Evolutionary conservation across 2,329 filamentous ascomycete species (phyloP).

Genomic region (Penicillium paneum): DNA sequence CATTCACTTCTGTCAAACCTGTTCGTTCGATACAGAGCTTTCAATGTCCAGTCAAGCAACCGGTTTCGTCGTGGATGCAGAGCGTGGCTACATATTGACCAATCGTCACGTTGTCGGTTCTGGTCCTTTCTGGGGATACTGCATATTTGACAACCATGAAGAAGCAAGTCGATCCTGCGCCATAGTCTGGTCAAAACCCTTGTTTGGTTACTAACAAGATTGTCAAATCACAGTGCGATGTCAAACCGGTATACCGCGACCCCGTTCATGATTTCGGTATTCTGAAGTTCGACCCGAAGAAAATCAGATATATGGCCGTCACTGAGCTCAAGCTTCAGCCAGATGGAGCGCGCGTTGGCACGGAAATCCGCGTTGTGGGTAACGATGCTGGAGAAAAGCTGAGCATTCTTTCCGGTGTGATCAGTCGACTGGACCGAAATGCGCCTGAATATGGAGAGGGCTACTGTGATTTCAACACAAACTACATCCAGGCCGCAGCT

Average conservation of each 20-base stretch:
- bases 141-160: conserved; percentile 98
- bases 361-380: conserved; percentile 94
- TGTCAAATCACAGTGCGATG: conserved; percentile 66
- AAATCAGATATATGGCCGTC: conserved; percentile 95
- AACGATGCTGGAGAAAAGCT: conserved; percentile 99
- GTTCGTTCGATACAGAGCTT: conserved; percentile 94
- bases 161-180: conserved; percentile 47
- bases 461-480: conserved; percentile 94
- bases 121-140: conserved; percentile 96
- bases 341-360: conserved; percentile 79
- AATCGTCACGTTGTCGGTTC: conserved; percentile 92
- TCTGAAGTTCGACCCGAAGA: conserved; percentile 89
- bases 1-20: conserved; percentile 98
- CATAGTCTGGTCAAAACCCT: neutral
- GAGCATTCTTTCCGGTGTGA: conserved; percentile 95
- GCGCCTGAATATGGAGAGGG: conserved; percentile 97
- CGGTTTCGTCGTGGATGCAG: conserved; percentile 93
- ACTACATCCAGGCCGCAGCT: conserved; percentile 97
- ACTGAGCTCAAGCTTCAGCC: conserved; percentile 76
- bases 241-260: conserved; percentile 93
- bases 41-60: conserved; percentile 94
- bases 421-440: conserved; percentile 91
- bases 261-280: conserved; percentile 99
- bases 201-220: neutral
- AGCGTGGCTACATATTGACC: conserved; percentile 83